Base-by-base conservation (phyloP, 352 stramenopile species). In the Elongisporangium senticosum region DNA sequence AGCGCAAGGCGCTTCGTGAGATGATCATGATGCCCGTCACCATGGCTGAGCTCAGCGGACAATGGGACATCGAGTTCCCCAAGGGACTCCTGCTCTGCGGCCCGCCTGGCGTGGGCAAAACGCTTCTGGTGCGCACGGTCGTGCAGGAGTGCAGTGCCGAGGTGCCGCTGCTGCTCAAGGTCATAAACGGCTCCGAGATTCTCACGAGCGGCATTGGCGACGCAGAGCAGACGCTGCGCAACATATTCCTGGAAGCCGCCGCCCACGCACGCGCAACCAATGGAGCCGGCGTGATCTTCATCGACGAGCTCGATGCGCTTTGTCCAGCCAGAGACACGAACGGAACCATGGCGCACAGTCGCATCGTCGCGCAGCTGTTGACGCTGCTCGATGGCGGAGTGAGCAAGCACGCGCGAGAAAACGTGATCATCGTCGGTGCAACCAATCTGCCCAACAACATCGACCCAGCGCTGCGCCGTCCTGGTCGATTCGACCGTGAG, bases 281-380 rank as follows among this genome's bases (percentile, higher is more conserved):
- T 23, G 76, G 74, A 19, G 74, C 76, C 0, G 75, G 66, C 14
- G 80, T 90, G 56, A 90, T 99, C 51, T 98, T 98, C 62, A 97
- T 99, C 63, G 96, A 99, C 62, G 95, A 98, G 50, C 63, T 99
- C 3, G 96, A 99, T 72, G 94, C 82, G 14, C 89, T 99, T 33
- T 98, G 95, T 40, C 95, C 94, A 5, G 96, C 96, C 59, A 87
- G 95, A 57, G 87, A 96, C 43, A 65, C 83, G 58, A 69, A 75
- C 19, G 61, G 63, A 14, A 62, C 62, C 48, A 79, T 71, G 23
- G 69, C 74, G 2, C 74, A 90, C 63, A 90, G 72, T 49, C 74
- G 82, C 22, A 86, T 98, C 11, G 95, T 99, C 7, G 95, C 93
- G 6, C 95, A 98, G 67, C 63, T 99, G 20, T 71, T 99, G 19